A percentile compares a stretch with the other conserved stretches of the same genome.
These are phyloP conservation scores for Pseudomicrostroma phylloplanum DNA, from an alignment of 1,284 basidiomycete species.

Conservation along the genomic window DNA sequence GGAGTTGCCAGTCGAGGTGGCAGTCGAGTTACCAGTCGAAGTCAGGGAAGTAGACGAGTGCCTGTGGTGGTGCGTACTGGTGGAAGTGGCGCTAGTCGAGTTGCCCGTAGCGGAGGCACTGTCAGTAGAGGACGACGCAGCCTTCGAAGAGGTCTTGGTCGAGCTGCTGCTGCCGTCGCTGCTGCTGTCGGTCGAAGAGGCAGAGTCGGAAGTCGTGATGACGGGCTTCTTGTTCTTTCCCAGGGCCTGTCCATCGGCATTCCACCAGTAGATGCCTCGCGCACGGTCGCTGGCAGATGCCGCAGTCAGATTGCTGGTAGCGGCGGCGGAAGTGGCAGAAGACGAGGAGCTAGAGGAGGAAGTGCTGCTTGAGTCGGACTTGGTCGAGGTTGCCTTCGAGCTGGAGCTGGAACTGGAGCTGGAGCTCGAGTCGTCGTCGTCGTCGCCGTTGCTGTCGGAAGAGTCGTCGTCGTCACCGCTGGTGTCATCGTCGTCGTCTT, in stretches of 20 bases:
- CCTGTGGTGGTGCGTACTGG: background rate
- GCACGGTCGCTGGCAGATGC: background rate
- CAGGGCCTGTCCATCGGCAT: background rate
- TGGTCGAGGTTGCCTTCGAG: background rate
- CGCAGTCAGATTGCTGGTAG: background rate
- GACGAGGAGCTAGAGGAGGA: background rate
- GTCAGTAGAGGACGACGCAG: background rate
- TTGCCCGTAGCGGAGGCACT: background rate
- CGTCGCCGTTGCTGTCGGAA: background rate
- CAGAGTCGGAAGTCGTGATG: background rate
- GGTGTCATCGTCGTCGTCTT: background rate
- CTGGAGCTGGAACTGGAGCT: too few species aligned
- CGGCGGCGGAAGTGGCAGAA: background rate
- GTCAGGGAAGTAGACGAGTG: background rate
- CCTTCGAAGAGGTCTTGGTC: background rate
- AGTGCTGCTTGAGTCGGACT: background rate
- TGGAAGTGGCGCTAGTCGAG: background rate
- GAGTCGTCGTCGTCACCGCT: background rate
- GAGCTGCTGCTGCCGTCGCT: too few species aligned
- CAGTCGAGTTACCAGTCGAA: background rate
- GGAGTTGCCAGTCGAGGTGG: background rate
- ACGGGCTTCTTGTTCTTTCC: background rate
- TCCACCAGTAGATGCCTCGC: constrained; percentile 4
- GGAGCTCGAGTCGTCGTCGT: background rate
- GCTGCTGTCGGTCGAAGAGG: too few species aligned